Conservation (phyloP, 306 rosid genomes). For the Vigna radiata region DNA sequence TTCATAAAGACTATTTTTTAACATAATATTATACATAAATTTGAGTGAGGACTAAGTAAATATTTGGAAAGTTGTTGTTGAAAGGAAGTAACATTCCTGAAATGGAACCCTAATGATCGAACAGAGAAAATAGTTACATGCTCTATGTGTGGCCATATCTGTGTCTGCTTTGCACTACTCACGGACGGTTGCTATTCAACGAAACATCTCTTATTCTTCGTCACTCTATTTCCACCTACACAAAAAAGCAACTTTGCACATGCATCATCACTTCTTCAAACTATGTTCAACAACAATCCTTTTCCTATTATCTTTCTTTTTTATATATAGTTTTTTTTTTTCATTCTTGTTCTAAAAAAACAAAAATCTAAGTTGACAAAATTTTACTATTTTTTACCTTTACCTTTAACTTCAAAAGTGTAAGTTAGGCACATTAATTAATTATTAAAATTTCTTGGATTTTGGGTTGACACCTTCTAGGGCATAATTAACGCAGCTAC, state of each 20-base stretch:
- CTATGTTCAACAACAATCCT: background rate
- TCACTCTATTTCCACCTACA: slow-evolving; percentile 37
- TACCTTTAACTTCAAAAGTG: too few species aligned
- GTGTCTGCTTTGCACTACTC: background rate
- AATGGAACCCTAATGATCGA: background rate
- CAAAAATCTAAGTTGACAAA: too few species aligned
- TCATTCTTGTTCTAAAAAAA: background rate
- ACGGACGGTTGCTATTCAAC: slow-evolving; percentile 52
- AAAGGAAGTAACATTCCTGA: background rate
- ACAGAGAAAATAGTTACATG: slow-evolving; percentile 11
- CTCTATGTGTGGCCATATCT: background rate
- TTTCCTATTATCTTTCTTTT: background rate
- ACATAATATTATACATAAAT: too few species aligned
- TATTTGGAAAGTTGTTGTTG: background rate
- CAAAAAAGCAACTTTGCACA: slow-evolving; percentile 53
- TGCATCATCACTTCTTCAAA: slow-evolving; percentile 52
- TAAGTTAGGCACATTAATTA: too few species aligned
- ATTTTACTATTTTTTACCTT: too few species aligned
- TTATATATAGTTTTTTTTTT: background rate
- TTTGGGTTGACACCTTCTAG: too few species aligned
- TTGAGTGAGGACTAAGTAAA: background rate
- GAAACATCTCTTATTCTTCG: slow-evolving; percentile 41
- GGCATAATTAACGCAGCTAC: too few species aligned
- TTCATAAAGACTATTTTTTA: too few species aligned
- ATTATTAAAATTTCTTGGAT: too few species aligned